These are phyloP conservation scores for Plasmodium inui DNA, from an alignment of 169 alveolate genomes.

Conservation along the genomic window DNA sequence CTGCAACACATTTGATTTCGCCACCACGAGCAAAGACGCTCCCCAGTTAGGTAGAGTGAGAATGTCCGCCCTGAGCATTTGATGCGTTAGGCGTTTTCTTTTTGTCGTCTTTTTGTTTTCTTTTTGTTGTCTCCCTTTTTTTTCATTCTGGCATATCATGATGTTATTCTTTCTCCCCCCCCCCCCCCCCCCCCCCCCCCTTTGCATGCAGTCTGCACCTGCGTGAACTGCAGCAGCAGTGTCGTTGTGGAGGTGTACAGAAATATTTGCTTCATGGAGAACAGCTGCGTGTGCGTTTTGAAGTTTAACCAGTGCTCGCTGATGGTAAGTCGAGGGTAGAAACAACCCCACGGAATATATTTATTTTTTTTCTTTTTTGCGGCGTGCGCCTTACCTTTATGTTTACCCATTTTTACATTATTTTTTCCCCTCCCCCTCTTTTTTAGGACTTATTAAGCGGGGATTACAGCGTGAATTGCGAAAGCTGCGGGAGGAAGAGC, in stretches of 20 bases:
- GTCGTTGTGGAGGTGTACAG: conserved; percentile 58
- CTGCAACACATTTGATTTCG: conserved; percentile 64
- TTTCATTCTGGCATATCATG: neutral
- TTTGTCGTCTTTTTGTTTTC: neutral
- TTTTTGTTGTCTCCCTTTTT: too few species aligned
- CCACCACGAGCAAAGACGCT: conserved; percentile 45
- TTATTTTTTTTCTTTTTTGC: neutral
- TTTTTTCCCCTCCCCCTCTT: neutral
- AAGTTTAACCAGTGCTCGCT: conserved; percentile 65
- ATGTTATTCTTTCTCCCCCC: neutral
- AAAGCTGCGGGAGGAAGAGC: conserved; percentile 59
- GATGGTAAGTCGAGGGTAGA: conserved; percentile 40
- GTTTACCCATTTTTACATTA: neutral
- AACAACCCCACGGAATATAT: neutral
- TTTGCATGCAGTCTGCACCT: conserved; percentile 31
- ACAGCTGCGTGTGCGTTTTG: conserved; percentile 47
- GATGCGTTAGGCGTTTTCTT: neutral
- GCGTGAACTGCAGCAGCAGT: conserved; percentile 40
- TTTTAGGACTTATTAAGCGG: conserved; percentile 42
- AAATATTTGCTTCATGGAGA: conserved; percentile 64
- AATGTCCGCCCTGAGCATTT: neutral
- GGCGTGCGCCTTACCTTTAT: neutral
- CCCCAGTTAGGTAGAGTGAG: conserved; percentile 40
- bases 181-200: neutral
- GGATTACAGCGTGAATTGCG: conserved; percentile 57